Base-by-base conservation (phyloP, 2,329 filamentous ascomycete species). In the Phialophora verrucosa region DNA sequence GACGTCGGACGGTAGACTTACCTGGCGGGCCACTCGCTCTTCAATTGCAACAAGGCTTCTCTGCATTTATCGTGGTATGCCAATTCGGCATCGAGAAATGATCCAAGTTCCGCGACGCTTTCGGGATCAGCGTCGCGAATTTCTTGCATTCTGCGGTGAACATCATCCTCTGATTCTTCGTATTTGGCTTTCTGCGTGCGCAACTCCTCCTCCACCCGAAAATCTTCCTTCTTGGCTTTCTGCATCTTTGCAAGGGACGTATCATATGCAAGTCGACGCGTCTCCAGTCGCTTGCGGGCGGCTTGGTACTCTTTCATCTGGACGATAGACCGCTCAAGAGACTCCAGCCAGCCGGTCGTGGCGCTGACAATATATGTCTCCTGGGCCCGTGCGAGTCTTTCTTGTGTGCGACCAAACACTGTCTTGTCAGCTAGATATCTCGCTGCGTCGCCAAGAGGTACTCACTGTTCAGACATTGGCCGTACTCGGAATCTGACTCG, bases 221-320 rank as follows among this genome's bases (percentile, higher is more conserved):
- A 96, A 77, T 98, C 94, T 75, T 98, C 94, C 74, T 90, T 92
- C 82, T 96, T 96, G 27, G 90, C 89, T 79, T 97, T 97, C 75
- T 96, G 90, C 87, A 97, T 89, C 83, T 97, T 97, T 70, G 88
- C 87, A 56, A 92, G 88, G 68, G 91, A 93, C 38, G 94, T 90
- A 77, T 98, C 94, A 78, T 96, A 97, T 69, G 93, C 93, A 65
- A 98, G 84, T 67, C 94, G 88, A 65, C 94, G 89, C 74, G 84
- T 91, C 77, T 98, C 95, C 71, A 98, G 90, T 87, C 96, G 97
- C 86, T 95, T 97, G 75, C 94, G 90, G 59, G 94, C 88, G 71
- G 86, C 84, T 90, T 97, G 93, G 74, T 97, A 98, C 76, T 98
- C 95, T 78, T 96, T 97, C 92, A 98, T 94, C 85, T 97, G 95